Base-by-base conservation (phyloP, 495 filamentous ascomycete genomes). In the Aspergillus asperescens region DNA sequence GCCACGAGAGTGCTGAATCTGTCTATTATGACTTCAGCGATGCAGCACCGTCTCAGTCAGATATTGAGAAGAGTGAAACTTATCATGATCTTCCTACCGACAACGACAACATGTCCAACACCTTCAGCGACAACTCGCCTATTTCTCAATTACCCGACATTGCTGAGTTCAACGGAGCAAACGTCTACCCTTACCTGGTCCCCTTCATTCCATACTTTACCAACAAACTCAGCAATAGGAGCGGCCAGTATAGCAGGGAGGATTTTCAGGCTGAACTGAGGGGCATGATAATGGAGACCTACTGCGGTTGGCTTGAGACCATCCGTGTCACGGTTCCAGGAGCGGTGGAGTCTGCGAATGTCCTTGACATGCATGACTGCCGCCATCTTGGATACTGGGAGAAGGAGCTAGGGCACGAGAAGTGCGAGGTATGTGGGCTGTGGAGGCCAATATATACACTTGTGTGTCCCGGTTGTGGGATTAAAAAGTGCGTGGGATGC, bases 371-470 rank as follows among this genome's bases (percentile, higher is more conserved):
- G 1, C 27, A 46, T 5, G 8, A 24, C 9, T 72, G 71, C 46
- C 44, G 23, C n/a, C 71, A 74, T 41, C 39, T 63, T 0, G 67
- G 66, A 1, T 41, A 42, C 22, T 75, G 71, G 70, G 13, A 49
- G 9, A 70, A 70, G 48, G 18, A 52, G 7, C 56, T 58, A 29
- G 56, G 48, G 6, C 22, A 16, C 10, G 38, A 45, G 2, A 45
- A 62, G 44, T 75, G 71, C 45, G 53, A 62, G 13, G 24, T 31
- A 0, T 75, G 71, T 48, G 48, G 60, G 40, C 45, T 61, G 5
- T 72, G 63, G 61, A 58, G 39, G 55, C 71, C 71, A 0, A 54
- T 72, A 5, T 73, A 57, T 19, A 57, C 56, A 9, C 49, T 72
- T 7, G 62, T 48, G 1, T 75, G 71, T 39, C 61, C 65, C 1